These are phyloP conservation scores for Incumbomyces delicatus DNA, from an alignment of 2,329 filamentous ascomycete species.

Conservation along the genomic window DNA sequence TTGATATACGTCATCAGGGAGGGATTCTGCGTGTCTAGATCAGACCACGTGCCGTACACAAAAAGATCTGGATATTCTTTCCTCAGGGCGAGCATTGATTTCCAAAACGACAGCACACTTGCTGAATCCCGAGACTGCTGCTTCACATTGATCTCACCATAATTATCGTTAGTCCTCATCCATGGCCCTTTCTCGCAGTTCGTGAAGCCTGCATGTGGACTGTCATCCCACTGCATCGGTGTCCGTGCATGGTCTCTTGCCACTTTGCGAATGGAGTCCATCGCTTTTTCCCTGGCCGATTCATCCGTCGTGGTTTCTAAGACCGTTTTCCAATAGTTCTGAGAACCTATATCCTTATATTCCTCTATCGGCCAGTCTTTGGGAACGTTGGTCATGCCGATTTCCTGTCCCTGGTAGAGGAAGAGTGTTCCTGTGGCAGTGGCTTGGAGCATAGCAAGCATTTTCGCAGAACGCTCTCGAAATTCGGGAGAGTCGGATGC, in stretches of 20 bases:
- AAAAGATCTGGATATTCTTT: conserved; percentile 49
- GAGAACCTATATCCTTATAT: conserved; percentile 21
- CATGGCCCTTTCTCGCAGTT: conserved; percentile 32
- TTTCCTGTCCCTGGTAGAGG: conserved; percentile 48
- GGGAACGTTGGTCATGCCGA: conserved; percentile 47
- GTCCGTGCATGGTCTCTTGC: conserved; percentile 53
- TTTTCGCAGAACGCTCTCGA: conserved; percentile 46
- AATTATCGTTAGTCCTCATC: conserved; percentile 33
- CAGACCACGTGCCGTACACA: conserved; percentile 2
- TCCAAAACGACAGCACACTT: conserved; percentile 53
- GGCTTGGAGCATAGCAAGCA: conserved; percentile 48
- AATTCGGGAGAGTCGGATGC: conserved; percentile 41
- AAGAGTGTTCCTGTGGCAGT: conserved; percentile 46
- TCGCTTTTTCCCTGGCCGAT: background rate
- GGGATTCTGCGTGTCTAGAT: background rate
- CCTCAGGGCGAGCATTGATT: conserved; percentile 43
- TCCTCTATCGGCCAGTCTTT: conserved; percentile 37
- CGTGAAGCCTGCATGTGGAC: conserved; percentile 49
- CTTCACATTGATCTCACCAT: conserved; percentile 43
- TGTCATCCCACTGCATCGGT: conserved; percentile 57
- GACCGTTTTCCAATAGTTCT: conserved; percentile 34
- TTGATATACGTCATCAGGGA: background rate
- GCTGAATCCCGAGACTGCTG: conserved; percentile 37
- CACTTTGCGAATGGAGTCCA: background rate
- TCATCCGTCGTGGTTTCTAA: conserved; percentile 1